Evolutionary conservation across 2,329 filamentous ascomycete species (phyloP).

Genomic region (Penicillium sclerotiorum): DNA sequence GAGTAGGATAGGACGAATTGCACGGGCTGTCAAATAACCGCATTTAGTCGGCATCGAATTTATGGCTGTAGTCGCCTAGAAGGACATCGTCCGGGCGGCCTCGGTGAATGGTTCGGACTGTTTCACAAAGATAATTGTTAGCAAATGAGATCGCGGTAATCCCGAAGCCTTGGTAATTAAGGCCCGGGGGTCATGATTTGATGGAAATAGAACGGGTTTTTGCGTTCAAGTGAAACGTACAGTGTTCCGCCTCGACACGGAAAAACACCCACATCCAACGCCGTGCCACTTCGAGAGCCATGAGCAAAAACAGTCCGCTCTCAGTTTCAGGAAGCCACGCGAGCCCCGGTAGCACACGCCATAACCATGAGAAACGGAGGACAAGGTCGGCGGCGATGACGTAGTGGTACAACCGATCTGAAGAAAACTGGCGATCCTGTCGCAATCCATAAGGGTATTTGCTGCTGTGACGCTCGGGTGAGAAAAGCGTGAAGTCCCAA

Average conservation of each 20-base stretch:
- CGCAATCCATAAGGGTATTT: slow-evolving; percentile 79
- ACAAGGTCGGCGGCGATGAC: slow-evolving; percentile 78
- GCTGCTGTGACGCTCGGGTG: slow-evolving; percentile 59
- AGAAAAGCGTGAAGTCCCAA: slow-evolving; percentile 90
- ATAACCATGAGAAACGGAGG: slow-evolving; percentile 85
- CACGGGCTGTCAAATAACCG: not conserved
- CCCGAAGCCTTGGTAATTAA: too few species aligned
- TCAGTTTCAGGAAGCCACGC: slow-evolving; percentile 86
- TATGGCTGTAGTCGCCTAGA: slow-evolving; percentile 56
- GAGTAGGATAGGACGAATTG: not conserved
- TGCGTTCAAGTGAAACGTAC: slow-evolving; percentile 48
- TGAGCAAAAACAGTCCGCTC: slow-evolving; percentile 82
- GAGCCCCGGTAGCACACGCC: slow-evolving; percentile 81
- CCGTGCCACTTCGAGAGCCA: slow-evolving; percentile 82
- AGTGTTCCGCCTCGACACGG: slow-evolving; percentile 91
- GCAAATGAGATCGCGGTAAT: slow-evolving; percentile 7
- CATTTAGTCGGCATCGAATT: slow-evolving; percentile 60
- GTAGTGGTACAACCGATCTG: slow-evolving; percentile 75
- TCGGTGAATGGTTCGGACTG: slow-evolving; percentile 58
- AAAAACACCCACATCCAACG: slow-evolving; percentile 98
- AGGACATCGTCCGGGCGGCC: slow-evolving; percentile 70
- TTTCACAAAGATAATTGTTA: slow-evolving; percentile 17
- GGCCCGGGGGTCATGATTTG: too few species aligned
- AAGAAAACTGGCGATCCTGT: slow-evolving; percentile 70
- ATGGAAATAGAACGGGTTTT: not conserved